These are phyloP conservation scores for Suillus subaureus DNA, from an alignment of 768 basidiomycete genomes.

Conservation along the genomic window DNA sequence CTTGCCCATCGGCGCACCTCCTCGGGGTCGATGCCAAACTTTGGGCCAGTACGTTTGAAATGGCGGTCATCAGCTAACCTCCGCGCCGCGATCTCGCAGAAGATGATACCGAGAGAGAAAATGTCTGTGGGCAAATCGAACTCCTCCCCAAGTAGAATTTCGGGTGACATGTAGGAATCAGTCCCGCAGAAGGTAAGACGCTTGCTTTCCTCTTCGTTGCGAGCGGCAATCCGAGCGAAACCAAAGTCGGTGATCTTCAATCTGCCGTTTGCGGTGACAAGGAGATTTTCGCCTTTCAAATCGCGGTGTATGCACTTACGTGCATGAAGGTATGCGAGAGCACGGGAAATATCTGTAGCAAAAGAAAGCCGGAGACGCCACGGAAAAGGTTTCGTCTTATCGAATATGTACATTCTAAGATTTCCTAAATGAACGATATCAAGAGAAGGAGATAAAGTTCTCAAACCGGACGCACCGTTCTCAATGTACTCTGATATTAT, in stretches of 20 bases:
- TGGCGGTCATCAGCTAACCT: conserved; percentile 81
- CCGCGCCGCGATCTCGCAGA: conserved; percentile 88
- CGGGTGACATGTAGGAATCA: conserved; percentile 96
- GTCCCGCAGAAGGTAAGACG: conserved; percentile 88
- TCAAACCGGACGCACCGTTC: conserved; percentile 48
- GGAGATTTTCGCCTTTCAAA: conserved; percentile 95
- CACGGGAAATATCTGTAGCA: conserved; percentile 91
- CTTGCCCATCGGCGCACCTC: conserved; percentile 73
- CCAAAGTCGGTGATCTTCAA: conserved; percentile 99
- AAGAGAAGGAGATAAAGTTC: background rate
- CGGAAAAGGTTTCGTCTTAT: conserved; percentile 80
- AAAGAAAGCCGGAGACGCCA: conserved; percentile 95
- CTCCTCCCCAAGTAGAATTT: conserved; percentile 87
- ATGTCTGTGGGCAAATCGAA: conserved; percentile 95
- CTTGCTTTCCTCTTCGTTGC: conserved; percentile 87
- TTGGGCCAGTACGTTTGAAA: conserved; percentile 78
- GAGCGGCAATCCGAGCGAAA: conserved; percentile 91
- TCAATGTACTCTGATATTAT: conserved; percentile 96
- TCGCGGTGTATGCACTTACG: conserved; percentile 89
- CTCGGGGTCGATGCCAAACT: conserved; percentile 72
- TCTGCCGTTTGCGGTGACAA: conserved; percentile 92
- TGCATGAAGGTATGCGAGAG: conserved; percentile 96
- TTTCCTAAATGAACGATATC: conserved; percentile 44
- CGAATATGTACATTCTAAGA: conserved; percentile 87
- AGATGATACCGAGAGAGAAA: conserved; percentile 90